Evolutionary conservation across 345 rosid species (phyloP).

Genomic region (Clausena lansium): DNA sequence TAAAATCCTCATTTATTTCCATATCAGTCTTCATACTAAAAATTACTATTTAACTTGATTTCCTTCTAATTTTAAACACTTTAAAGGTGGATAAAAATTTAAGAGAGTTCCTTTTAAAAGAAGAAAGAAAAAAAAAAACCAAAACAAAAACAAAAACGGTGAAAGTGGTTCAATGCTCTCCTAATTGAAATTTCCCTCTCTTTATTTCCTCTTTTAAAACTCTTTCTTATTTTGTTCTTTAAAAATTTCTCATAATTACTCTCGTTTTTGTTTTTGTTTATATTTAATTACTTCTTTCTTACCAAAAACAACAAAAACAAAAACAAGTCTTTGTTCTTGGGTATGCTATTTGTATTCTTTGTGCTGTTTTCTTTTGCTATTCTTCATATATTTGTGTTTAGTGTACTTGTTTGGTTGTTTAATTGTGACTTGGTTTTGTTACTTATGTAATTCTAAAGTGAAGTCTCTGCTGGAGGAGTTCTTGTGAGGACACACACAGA

Average conservation of each 20-base stretch:
- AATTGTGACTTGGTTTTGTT: neutral
- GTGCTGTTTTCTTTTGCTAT: neutral
- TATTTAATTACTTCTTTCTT: neutral
- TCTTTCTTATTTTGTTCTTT: neutral
- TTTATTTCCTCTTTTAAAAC: neutral
- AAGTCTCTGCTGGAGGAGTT: neutral
- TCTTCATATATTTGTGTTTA: neutral
- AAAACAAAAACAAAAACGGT: neutral
- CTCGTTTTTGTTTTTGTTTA: neutral
- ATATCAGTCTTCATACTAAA: no score
- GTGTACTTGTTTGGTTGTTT: neutral
- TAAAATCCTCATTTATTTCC: neutral
- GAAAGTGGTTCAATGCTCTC: slow-evolving; percentile 7
- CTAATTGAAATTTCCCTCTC: slow-evolving; percentile 5
- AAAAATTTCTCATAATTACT: neutral
- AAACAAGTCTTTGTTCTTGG: neutral
- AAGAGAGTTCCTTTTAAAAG: neutral
- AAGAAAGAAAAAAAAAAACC: no score
- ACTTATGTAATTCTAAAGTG: neutral
- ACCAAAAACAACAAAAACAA: neutral
- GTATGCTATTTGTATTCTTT: no score
- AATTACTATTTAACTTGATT: neutral
- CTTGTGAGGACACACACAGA: neutral
- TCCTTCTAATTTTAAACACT: neutral
- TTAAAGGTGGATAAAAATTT: neutral